Conservation (phyloP, 2,329 filamentous ascomycete genomes). For the Aspergillus fumigatus region DNA sequence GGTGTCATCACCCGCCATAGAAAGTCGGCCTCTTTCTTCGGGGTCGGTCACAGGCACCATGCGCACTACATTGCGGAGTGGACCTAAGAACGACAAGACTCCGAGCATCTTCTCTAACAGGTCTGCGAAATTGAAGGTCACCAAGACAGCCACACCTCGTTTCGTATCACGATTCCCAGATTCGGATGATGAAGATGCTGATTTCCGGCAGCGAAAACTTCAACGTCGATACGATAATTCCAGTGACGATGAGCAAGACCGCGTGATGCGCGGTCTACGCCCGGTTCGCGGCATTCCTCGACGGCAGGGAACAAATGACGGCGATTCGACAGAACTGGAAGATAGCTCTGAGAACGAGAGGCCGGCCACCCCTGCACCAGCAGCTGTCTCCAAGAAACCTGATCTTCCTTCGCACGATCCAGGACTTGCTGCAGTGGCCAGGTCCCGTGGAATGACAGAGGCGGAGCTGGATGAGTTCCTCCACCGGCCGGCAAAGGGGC, state of each 20-base stretch:
- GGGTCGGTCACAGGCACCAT: slow-evolving; percentile 40
- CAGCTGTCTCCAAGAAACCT: slow-evolving; percentile 17
- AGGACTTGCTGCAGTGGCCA: slow-evolving; percentile 31
- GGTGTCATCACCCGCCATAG: slow-evolving; percentile 58
- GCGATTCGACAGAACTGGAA: slow-evolving; percentile 59
- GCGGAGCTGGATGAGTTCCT: slow-evolving; percentile 33
- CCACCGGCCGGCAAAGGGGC: slow-evolving; percentile 24
- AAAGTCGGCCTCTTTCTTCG: slow-evolving; percentile 45
- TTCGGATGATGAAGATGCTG: slow-evolving; percentile 59
- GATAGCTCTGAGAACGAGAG: slow-evolving; percentile 55
- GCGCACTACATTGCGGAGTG: slow-evolving; percentile 46
- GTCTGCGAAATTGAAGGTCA: slow-evolving; percentile 24
- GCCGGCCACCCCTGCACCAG: slow-evolving; percentile 20
- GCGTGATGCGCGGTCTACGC: slow-evolving; percentile 33
- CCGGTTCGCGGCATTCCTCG: slow-evolving; percentile 59
- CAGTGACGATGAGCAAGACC: slow-evolving; percentile 62
- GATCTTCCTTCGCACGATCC: slow-evolving; percentile 24
- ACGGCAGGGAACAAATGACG: slow-evolving; percentile 54
- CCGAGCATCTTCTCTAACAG: slow-evolving; percentile 40
- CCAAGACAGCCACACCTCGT: slow-evolving; percentile 21
- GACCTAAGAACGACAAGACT: slow-evolving; percentile 39
- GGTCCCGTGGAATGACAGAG: slow-evolving; percentile 55
- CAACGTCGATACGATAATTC: slow-evolving; percentile 65
- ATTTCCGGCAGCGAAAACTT: slow-evolving; percentile 34
- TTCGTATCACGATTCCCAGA: slow-evolving; percentile 53